phyloP scores from a whole-genome alignment of 805 yeast genomes.

The Sporopachydermia quercuum region DNA sequence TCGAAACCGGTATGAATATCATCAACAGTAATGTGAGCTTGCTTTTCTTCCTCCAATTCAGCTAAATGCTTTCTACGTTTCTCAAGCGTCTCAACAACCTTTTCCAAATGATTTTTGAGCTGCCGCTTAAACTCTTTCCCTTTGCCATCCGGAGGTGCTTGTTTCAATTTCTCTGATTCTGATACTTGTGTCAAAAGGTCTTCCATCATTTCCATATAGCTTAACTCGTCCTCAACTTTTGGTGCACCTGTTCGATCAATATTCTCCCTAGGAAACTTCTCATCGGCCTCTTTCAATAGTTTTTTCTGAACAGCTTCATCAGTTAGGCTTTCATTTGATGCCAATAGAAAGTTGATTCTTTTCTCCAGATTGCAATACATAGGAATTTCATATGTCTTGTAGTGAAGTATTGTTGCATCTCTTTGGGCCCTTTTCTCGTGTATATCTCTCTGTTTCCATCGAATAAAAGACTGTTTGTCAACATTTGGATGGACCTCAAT shows the following conservation, averaged over 20 bases:
- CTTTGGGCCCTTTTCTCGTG: constrained; percentile 83
- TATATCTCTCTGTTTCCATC: constrained; percentile 95
- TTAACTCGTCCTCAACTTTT: constrained; percentile 18
- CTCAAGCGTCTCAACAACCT: constrained; percentile 49
- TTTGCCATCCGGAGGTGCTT: constrained; percentile 20
- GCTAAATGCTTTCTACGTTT: constrained; percentile 55
- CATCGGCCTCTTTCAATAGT: constrained; percentile 28
- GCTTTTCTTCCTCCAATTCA: constrained; percentile 54
- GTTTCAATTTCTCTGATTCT: constrained; percentile 30
- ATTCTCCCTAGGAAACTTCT: constrained; percentile 21
- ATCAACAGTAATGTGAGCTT: constrained; percentile 68
- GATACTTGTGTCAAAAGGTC: constrained; percentile 70
- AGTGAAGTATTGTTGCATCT: constrained; percentile 18
- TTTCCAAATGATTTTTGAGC: constrained; percentile 46
- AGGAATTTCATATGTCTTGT: neutral
- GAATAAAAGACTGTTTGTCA: constrained; percentile 80
- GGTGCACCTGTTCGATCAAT: neutral
- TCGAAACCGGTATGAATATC: constrained; percentile 90
- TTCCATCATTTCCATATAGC: constrained; percentile 86
- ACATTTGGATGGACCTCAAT: constrained; percentile 97
- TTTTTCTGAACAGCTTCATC: constrained; percentile 26
- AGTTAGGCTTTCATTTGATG: constrained; percentile 38
- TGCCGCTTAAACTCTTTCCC: constrained; percentile 22
- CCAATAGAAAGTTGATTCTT: constrained; percentile 38
- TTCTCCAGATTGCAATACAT: constrained; percentile 7